These are phyloP conservation scores for Suillus bovinus DNA, from an alignment of 768 basidiomycete species.

Conservation along the genomic window DNA sequence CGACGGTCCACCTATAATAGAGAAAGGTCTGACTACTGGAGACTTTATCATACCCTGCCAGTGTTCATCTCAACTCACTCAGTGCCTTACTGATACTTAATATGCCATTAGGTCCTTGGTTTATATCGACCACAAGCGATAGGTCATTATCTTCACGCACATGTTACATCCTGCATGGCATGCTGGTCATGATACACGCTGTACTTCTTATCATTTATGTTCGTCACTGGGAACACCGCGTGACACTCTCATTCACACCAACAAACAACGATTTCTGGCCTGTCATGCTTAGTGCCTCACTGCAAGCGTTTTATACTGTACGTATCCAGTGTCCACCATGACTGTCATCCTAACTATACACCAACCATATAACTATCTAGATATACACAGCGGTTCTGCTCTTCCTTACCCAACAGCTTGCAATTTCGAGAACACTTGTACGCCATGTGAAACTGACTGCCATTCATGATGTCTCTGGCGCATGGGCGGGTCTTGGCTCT, in stretches of 20 bases:
- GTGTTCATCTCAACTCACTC: no score
- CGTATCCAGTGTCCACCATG: neutral
- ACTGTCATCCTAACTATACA: neutral
- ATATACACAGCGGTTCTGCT: constrained; percentile 16
- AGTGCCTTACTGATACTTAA: no score
- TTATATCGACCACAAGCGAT: no score
- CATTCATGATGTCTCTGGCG: constrained; percentile 15
- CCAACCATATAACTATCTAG: neutral
- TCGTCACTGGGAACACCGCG: constrained; percentile 8
- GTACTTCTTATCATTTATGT: constrained; percentile 3
- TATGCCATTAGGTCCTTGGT: no score
- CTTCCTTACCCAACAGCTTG: constrained; percentile 16
- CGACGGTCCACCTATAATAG: no score
- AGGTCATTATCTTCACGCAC: no score
- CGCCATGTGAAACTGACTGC: constrained; percentile 14
- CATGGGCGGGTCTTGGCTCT: constrained; percentile 21
- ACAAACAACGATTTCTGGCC: neutral
- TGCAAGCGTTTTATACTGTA: constrained; percentile 12
- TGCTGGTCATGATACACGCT: neutral
- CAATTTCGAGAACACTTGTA: constrained; percentile 9
- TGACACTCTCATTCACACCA: neutral
- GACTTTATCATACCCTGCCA: no score
- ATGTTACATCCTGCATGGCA: neutral
- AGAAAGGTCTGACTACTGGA: no score
- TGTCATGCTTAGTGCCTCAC: constrained; percentile 3